Evolutionary conservation across 345 rosid genomes (phyloP), one percentile per base, ranked within the genome.

Genomic region (Rhizophora apiculata): DNA sequence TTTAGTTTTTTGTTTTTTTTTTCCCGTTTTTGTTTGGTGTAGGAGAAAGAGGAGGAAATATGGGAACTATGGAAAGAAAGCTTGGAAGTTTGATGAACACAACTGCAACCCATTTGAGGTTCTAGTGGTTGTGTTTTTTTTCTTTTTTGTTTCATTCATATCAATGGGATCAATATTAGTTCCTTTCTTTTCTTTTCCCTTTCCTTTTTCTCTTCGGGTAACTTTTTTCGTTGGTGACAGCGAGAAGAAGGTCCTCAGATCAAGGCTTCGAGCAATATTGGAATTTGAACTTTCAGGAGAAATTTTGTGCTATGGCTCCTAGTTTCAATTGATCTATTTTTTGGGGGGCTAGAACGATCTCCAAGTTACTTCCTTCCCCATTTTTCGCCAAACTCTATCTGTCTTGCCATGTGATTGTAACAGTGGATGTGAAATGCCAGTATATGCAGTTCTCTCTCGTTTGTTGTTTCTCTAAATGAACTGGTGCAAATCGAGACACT

Each of bases 1-100:
- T 65, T 65, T 55, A 54, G 74, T 22, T 63, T 36, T 56, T 21
- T 6, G 36, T 55, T 18, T 67, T 57, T 60, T 48, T 68, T 30
- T 48, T 32, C 26, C 67, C 10, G 57, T 49, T 24, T 55, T 39
- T 58, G 74, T 74, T 63, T 73, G 73, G 68, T 60, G 43, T 62
- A 10, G 26, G 31, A 30, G 53, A 65, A 18, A 74, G 63, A 7
- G 36, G 21, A 70, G 61, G 59, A 22, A 70, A 53, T 58, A 30
- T 60, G 13, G 18, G 59, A 55, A 43, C 0, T 55, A 26, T 55
- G 16, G 53, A 74, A 36, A 53, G 57, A 60, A 29, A 70, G 20
- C 36, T 74, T 29, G 24, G 10, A 60, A 30, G 27, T 55, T 24
- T 54, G 9, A 54, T 21, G 22, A 54, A 13, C 8, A 21, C 13